Base-by-base conservation (phyloP, 768 basidiomycete genomes). In the Dioszegia hungarica region DNA sequence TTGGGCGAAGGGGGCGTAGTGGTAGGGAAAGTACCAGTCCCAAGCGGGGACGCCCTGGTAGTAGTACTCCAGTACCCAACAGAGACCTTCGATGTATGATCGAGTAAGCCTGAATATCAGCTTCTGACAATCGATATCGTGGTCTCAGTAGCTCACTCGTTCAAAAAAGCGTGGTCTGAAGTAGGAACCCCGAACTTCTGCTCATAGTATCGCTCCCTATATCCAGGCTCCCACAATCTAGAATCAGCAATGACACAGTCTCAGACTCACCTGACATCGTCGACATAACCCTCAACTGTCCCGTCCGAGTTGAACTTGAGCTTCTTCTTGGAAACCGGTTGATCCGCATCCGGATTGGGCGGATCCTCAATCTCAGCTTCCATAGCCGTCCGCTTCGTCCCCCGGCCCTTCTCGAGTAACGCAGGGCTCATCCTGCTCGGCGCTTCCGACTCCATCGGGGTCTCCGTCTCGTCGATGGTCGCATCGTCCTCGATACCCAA, bases 21-120 rank as follows among this genome's bases (percentile, higher is more conserved):
- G 95, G 69, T 88, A 93, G 1, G 95, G 95, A 75, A 97, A 98
- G 78, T 87, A 99, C 95, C 95, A 99, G 70, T 92, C 85, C 94
- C 94, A 98, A 2, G 93, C 95, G 3, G 75, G 75, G 11, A 95
- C 92, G 68, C 95, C 95, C 82, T 98, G 94, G 73, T 98, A 99
- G 73, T 99, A 98, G 76, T 99, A 99, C 58, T 87, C 85, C 58
- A 99, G 77, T 1, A 99, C 95, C 95, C 95, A 98, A 34, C 85
- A 84, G 46, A 99, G 80, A 27, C 95, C 95, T 77, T 99, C 92
- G 41, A 97, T 81, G 74, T 99, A 99, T n/a, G 79, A 77, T 63
- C 81, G 83, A 1, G 89, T 86, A 57, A 98, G 64, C 61, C 91
- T 97, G 64, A 0, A n/a, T 22, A 36, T 38, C 43, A 51, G 49